Evolutionary conservation across 805 yeast genomes (phyloP), one percentile per base, ranked within the genome.

Genomic region (Millerozyma miso): DNA sequence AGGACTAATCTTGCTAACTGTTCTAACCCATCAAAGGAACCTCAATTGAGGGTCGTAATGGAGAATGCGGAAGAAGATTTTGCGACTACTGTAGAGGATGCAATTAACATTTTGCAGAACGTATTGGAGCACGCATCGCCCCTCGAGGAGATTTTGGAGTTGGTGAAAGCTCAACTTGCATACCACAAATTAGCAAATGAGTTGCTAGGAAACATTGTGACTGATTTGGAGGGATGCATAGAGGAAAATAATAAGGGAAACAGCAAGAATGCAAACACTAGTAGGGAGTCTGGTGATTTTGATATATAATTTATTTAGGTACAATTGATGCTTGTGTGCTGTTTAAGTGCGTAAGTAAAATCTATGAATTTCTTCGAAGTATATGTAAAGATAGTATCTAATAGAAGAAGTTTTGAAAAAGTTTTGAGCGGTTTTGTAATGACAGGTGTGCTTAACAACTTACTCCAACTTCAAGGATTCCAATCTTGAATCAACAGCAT

Each of bases 11-110:
- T 71, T 50, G 56, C 71, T 34, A 59, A 54, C 44, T 67, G 74
- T 53, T 49, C 69, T 6, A 68, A 69, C 47, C 71, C 75, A 4
- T 53, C 65, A 31, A 81, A 81, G 63, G 84, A 83, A 58, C 88
- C 90, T 14, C 81, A 81, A 39, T 76, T 84, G 46, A 74, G 90
- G 55, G 85, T 82, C 39, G 77, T 80, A 49, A 82, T 88, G 76
- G 95, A 88, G 64, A 78, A 82, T 47, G 81, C 88, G 40, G 96
- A 88, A 67, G 96, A 88, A 56, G 90, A 85, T 56, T 88, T 88
- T 62, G 95, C 93, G 37, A 87, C 85, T 52, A 84, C 90, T 18
- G 88, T 88, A 31, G 96, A 88, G 67, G 93, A 85, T 56, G 93
- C 95, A 33, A 88, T 87, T 42, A 70, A 81, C 33, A 79, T 84